A percentile compares a stretch with the other conserved stretches of the same genome.
Evolutionary conservation across 1,139 yeast genomes (phyloP).

Genomic region (Candida pseudocylindracea): DNA sequence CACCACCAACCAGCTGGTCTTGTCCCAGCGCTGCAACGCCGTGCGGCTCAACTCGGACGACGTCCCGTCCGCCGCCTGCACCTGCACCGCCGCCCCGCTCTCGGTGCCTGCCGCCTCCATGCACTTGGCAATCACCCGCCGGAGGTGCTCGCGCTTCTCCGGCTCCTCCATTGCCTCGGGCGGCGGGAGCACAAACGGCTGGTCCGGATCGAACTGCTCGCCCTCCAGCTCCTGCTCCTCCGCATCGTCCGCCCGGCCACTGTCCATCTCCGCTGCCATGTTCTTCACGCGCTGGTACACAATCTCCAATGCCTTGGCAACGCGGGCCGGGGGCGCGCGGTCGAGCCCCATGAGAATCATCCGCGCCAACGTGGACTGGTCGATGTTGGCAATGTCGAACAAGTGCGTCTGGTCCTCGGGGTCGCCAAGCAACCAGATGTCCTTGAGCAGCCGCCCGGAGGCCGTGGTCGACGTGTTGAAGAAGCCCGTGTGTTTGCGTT

Average conservation of each 20-base stretch:
- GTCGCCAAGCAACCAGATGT: slow-evolving; percentile 38
- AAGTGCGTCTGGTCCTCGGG: slow-evolving; percentile 32
- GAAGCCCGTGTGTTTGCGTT: slow-evolving; percentile 17
- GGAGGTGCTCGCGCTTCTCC: slow-evolving; percentile 25
- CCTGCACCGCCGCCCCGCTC: slow-evolving; percentile 2
- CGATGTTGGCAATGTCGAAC: slow-evolving; percentile 50
- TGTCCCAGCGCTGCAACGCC: slow-evolving; percentile 41
- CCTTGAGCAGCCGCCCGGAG: slow-evolving; percentile 13
- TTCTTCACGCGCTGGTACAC: slow-evolving; percentile 32
- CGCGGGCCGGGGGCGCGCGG: slow-evolving; percentile 24
- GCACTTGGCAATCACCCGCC: slow-evolving; percentile 26
- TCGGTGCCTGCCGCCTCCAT: slow-evolving; percentile 5
- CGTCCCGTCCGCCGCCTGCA: slow-evolving; percentile 2
- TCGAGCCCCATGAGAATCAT: slow-evolving; percentile 46
- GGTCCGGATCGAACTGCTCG: slow-evolving; percentile 15
- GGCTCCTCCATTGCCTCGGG: slow-evolving; percentile 25
- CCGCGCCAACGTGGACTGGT: slow-evolving; percentile 37
- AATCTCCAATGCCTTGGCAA: slow-evolving; percentile 48
- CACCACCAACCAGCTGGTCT: slow-evolving; percentile 59
- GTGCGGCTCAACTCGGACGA: slow-evolving; percentile 20
- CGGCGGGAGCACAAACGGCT: slow-evolving; percentile 32
- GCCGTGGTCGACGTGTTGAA: slow-evolving; percentile 10
- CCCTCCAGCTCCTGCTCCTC: slow-evolving; percentile 7
- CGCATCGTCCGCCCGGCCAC: slow-evolving; percentile 2
- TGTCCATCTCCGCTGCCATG: slow-evolving; percentile 6